Evolutionary conservation across 495 filamentous ascomycete species (phyloP).

Genomic region (Collariella sp.): DNA sequence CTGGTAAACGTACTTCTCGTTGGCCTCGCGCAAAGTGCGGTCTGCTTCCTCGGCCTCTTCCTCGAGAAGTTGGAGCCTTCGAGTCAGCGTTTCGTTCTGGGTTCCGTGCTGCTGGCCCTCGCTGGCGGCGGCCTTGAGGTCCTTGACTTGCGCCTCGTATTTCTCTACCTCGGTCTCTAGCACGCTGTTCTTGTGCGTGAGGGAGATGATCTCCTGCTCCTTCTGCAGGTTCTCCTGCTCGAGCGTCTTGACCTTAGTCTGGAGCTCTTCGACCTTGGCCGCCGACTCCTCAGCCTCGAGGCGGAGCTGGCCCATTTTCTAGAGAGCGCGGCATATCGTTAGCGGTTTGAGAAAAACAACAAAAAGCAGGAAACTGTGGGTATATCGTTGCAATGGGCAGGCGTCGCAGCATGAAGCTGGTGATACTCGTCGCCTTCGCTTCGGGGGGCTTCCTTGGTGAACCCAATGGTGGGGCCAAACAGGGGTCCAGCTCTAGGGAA

Average conservation of each 20-base stretch:
- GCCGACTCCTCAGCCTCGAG: constrained; percentile 78
- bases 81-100: constrained; percentile 80
- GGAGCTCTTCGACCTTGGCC: constrained; percentile 74
- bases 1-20: constrained; percentile 95
- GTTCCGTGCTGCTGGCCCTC: constrained; percentile 64
- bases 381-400: neutral
- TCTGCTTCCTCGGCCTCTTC: constrained; percentile 96
- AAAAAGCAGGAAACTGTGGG: neutral
- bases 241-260: constrained; percentile 74
- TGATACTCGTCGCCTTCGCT: neutral
- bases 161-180: constrained; percentile 90
- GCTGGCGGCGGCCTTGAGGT: constrained; percentile 68
- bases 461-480: constrained; percentile 37
- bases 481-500: constrained; percentile 24
- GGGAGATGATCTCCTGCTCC: constrained; percentile 95
- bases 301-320: constrained; percentile 94
- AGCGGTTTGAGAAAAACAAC: constrained; percentile 12
- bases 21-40: constrained; percentile 87
- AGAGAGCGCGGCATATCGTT: constrained; percentile 9
- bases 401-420: neutral
- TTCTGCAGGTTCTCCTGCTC: constrained; percentile 93
- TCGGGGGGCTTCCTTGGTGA: constrained; percentile 7
- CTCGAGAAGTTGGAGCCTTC: constrained; percentile 89
- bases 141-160: constrained; percentile 65
- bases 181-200: constrained; percentile 81